Evolutionary conservation across 2,329 filamentous ascomycete species (phyloP), one percentile per base, ranked within the genome.

Genomic region (Alternaria panax): DNA sequence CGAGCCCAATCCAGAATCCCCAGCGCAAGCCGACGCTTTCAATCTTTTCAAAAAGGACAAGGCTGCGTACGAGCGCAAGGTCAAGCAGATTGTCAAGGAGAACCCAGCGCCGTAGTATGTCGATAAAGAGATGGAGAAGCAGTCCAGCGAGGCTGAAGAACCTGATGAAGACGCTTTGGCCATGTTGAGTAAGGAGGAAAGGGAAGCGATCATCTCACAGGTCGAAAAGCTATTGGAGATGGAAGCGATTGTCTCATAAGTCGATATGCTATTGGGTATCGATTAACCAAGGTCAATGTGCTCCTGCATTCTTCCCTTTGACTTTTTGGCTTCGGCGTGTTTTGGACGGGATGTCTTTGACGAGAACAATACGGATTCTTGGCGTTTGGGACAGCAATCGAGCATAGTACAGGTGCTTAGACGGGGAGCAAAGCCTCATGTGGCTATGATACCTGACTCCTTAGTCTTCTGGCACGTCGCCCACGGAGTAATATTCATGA

Each of bases 11-110:
- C 95, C 94, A 3, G 95, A 99, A 51, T 97, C 93, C 1, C 95
- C 95, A 0, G 95, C 95, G 0, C 95, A 99, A 79, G 94, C 95
- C 3, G 95, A 99, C 69, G 96, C 95, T 0, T 99, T 98, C 82
- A 97, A 97, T 72, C 84, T 99, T 11, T 98, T 92, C 79, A 97
- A 96, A 84, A 93, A 93, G 77, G 94, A 99, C 74, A 86, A 88
- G 42, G 80, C 80, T 18, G 93, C 94, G 57, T 99, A 99, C 74
- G 93, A 98, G 81, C 90, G 89, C 79, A 91, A 93, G 65, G 89
- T 99, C 63, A 89, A 88, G 75, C 88, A 91, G 60, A 89, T 97
- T 20, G 95, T 99, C 57, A 90, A 88, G 71, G 93, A 97, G 67
- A 97, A 98, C 78, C 92, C 91, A 14, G 89, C 91, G 48, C 90